Percentiles rank a stretch among this genome's conserved stretches.
phyloP scores from a whole-genome alignment of 352 stramenopile genomes.

The Phytopythium delawarense region DNA sequence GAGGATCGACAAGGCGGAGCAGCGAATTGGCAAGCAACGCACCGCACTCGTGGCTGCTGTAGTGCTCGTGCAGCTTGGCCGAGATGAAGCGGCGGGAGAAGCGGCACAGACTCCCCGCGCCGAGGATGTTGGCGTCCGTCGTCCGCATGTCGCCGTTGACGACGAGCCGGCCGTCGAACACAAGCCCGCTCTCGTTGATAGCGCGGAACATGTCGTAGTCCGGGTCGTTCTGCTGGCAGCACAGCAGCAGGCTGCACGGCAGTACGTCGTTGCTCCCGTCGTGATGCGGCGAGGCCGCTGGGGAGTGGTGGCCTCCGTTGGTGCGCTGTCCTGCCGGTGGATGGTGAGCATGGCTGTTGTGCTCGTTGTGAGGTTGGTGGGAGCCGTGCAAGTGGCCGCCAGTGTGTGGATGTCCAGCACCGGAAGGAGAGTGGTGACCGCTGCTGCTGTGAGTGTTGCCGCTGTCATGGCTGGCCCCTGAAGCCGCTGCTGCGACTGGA shows the following conservation, averaged over 20 bases:
- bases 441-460: neutral
- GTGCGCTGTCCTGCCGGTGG: neutral
- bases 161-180: conserved; percentile 90
- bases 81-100: conserved; percentile 83
- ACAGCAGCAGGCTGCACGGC: conserved; percentile 70
- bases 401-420: neutral
- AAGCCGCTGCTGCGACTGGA: conserved; percentile 8
- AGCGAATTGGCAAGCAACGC: conserved; percentile 62
- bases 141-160: conserved; percentile 86
- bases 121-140: conserved; percentile 75
- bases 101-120: conserved; percentile 60
- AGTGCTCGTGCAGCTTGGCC: conserved; percentile 70
- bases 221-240: conserved; percentile 80
- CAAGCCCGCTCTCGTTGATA: conserved; percentile 88
- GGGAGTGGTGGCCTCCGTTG: neutral
- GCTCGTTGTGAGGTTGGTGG: neutral
- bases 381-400: neutral
- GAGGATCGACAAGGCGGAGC: conserved; percentile 61
- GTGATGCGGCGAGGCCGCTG: neutral
- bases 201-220: conserved; percentile 87
- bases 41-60: conserved; percentile 74
- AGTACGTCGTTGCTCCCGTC: conserved; percentile 17
- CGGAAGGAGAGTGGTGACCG: neutral
- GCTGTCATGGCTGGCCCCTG: neutral
- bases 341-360: neutral